Percentiles rank a stretch among this genome's conserved stretches.
These are phyloP conservation scores for Exophiala sp. DNA, from an alignment of 2,329 filamentous ascomycete genomes.

Conservation along the genomic window DNA sequence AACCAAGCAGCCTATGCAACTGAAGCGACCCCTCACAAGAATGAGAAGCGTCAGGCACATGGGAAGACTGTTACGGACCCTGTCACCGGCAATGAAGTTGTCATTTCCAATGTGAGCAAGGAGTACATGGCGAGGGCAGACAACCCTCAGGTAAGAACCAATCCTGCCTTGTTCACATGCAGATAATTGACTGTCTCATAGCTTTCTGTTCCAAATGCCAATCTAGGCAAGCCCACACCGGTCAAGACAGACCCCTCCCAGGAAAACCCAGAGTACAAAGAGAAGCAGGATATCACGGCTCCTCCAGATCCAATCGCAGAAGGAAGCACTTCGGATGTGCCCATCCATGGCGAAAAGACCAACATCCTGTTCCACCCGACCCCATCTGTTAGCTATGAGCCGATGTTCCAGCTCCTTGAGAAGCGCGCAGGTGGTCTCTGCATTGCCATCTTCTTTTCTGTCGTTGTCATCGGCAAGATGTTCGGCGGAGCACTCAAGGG, in stretches of 20 bases:
- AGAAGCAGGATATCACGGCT: slow-evolving; percentile 81
- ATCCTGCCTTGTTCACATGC: not conserved
- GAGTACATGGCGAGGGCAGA: slow-evolving; percentile 64
- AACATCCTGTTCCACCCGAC: slow-evolving; percentile 95
- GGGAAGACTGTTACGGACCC: slow-evolving; percentile 72
- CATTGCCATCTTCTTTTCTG: slow-evolving; percentile 62
- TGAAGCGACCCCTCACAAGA: slow-evolving; percentile 44
- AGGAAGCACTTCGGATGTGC: slow-evolving; percentile 84
- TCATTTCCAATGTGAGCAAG: slow-evolving; percentile 74
- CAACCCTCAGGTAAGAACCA: slow-evolving; percentile 57
- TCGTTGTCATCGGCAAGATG: slow-evolving; percentile 69
- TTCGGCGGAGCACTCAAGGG: slow-evolving; percentile 74
- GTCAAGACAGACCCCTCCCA: slow-evolving; percentile 66
- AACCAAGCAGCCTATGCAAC: slow-evolving; percentile 33
- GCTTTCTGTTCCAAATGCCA: slow-evolving; percentile 84
- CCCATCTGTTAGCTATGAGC: slow-evolving; percentile 80
- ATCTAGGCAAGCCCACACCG: slow-evolving; percentile 62
- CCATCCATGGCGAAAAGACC: slow-evolving; percentile 93
- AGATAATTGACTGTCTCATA: slow-evolving; percentile 33
- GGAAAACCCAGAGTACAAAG: slow-evolving; percentile 70
- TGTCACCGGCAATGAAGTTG: slow-evolving; percentile 76
- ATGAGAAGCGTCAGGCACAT: slow-evolving; percentile 41
- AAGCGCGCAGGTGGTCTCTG: slow-evolving; percentile 66
- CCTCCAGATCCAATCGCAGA: slow-evolving; percentile 79
- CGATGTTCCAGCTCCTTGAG: slow-evolving; percentile 74